These are phyloP conservation scores for Alternaria arbusti DNA, from an alignment of 2,329 filamentous ascomycete species.

Conservation along the genomic window DNA sequence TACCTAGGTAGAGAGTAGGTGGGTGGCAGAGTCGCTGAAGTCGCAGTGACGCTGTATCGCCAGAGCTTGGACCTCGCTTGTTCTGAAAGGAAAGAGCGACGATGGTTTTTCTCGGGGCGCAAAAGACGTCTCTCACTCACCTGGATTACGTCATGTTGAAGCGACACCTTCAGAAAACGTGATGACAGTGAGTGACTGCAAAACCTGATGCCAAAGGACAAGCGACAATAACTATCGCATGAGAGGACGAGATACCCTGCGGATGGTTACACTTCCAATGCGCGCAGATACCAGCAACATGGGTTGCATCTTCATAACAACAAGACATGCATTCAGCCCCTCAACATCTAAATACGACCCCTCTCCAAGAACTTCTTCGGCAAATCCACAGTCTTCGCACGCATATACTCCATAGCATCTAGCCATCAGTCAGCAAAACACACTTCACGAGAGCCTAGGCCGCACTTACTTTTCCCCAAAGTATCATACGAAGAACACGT, in stretches of 20 bases:
- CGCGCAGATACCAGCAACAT: neutral
- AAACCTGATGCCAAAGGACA: no score
- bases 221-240: no score
- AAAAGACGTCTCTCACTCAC: neutral
- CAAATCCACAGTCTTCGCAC: conserved; percentile 22
- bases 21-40: neutral
- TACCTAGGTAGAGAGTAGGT: no score
- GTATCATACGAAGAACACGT: conserved; percentile 7
- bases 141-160: neutral
- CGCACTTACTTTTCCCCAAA: conserved; percentile 15
- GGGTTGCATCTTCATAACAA: neutral
- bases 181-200: no score
- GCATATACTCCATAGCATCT: conserved; percentile 29
- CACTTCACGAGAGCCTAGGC: no score
- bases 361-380: conserved; percentile 22
- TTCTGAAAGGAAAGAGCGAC: neutral
- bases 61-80: neutral
- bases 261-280: neutral
- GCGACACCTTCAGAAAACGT: no score
- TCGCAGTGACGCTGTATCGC: neutral
- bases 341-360: conserved; percentile 10
- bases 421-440: neutral
- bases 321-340: neutral
- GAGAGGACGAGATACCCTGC: no score
- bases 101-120: rapidly evolving